Percentiles rank a stretch among this genome's conserved stretches.
phyloP scores from a whole-genome alignment of 495 filamentous ascomycete species.

The Aspergillus sclerotiicarbonarius region DNA sequence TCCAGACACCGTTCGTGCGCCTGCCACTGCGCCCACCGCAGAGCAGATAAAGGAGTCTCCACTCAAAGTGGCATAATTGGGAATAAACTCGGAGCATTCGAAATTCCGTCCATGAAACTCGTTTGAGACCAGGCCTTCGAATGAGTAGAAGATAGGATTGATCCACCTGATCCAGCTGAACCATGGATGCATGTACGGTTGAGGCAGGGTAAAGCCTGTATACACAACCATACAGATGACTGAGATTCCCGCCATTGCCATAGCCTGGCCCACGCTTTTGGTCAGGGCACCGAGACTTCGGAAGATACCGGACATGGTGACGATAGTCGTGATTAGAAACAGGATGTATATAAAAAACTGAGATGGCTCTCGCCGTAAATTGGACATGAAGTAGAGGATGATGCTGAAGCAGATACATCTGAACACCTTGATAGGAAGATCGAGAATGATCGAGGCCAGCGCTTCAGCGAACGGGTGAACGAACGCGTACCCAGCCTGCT shows the following conservation, averaged over 20 bases:
- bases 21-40: slow-evolving; percentile 47
- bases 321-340: slow-evolving; percentile 58
- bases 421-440: slow-evolving; percentile 52
- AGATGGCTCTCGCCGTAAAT: slow-evolving; percentile 53
- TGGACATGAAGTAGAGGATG: slow-evolving; percentile 53
- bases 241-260: slow-evolving; percentile 32
- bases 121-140: slow-evolving; percentile 38
- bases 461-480: slow-evolving; percentile 59
- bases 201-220: slow-evolving; percentile 35
- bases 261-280: slow-evolving; percentile 57
- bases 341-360: slow-evolving; percentile 75
- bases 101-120: slow-evolving; percentile 54
- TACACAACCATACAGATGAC: slow-evolving; percentile 33
- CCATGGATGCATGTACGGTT: slow-evolving; percentile 37
- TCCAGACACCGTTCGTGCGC: slow-evolving; percentile 42
- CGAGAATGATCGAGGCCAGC: slow-evolving; percentile 50
- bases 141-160: slow-evolving; percentile 58
- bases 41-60: slow-evolving; percentile 35
- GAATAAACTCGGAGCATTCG: slow-evolving; percentile 59
- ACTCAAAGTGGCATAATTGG: slow-evolving; percentile 24
- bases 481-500: slow-evolving; percentile 57
- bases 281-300: slow-evolving; percentile 71
- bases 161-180: slow-evolving; percentile 53
- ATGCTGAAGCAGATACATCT: slow-evolving; percentile 46
- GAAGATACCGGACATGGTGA: slow-evolving; percentile 73